Percentiles rank a stretch among this genome's conserved stretches.
Evolutionary conservation across 2,329 filamentous ascomycete genomes (phyloP).

Genomic region (Fusarium tanahbumbuense): DNA sequence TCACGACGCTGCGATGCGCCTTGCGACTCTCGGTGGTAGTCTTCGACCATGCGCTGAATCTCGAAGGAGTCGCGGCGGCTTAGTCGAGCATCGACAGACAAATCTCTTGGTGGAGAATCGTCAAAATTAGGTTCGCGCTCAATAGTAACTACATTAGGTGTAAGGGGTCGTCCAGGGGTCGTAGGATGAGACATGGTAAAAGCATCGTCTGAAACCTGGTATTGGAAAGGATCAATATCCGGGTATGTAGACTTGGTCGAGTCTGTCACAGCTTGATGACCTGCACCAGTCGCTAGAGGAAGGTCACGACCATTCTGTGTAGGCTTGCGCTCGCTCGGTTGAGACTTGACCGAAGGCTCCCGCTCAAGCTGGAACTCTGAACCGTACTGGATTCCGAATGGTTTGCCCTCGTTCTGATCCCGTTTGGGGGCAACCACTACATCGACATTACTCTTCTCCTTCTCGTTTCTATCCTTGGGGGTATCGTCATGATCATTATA

Average conservation of each 20-base stretch:
- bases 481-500: constrained; percentile 50
- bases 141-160: constrained; percentile 64
- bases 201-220: constrained; percentile 65
- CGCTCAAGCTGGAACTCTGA: constrained; percentile 46
- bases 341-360: constrained; percentile 38
- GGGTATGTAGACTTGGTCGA: constrained; percentile 44
- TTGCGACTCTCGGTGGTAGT: constrained; percentile 44
- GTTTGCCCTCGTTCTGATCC: constrained; percentile 44
- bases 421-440: constrained; percentile 40
- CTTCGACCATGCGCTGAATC: constrained; percentile 52
- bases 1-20: constrained; percentile 33
- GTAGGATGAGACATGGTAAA: constrained; percentile 59
- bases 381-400: constrained; percentile 47
- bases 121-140: constrained; percentile 65
- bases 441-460: constrained; percentile 42
- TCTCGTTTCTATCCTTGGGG: constrained; percentile 44
- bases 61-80: constrained; percentile 65
- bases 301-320: constrained; percentile 46
- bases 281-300: constrained; percentile 46
- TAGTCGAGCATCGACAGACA: constrained; percentile 52
- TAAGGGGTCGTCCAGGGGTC: constrained; percentile 57
- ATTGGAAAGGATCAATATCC: constrained; percentile 69
- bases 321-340: constrained; percentile 41
- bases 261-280: constrained; percentile 42
- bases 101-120: constrained; percentile 47